These are phyloP conservation scores for Cicer pinnatifidum DNA, from an alignment of 306 rosid genomes.

Conservation along the genomic window DNA sequence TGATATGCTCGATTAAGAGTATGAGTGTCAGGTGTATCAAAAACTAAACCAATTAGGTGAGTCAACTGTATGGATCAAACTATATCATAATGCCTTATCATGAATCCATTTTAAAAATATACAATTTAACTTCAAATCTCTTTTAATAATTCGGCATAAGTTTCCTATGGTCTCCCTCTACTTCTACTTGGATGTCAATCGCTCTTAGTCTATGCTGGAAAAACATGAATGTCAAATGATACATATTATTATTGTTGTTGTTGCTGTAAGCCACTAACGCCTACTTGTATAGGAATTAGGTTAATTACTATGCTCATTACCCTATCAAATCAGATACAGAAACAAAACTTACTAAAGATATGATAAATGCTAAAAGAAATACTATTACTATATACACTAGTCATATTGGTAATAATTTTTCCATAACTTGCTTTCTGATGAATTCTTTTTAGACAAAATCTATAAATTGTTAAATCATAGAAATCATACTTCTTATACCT, in stretches of 20 bases:
- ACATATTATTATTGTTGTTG: not conserved
- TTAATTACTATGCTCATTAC: not conserved
- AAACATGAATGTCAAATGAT: not conserved
- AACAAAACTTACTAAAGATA: not conserved
- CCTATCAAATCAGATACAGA: not conserved
- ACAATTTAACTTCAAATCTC: not conserved
- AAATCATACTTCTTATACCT: constrained; percentile 25
- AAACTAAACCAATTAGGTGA: not conserved
- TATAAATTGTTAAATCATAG: constrained; percentile 11
- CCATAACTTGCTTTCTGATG: not conserved
- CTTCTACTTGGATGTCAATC: not conserved
- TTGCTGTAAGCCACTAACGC: not conserved
- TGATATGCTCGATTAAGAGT: not conserved
- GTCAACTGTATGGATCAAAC: not conserved
- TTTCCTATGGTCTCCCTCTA: not conserved
- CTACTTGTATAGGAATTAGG: not conserved
- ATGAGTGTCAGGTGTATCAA: constrained; percentile 4
- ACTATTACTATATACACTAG: constrained; percentile 16
- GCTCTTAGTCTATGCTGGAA: not conserved
- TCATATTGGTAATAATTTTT: constrained; percentile 22
- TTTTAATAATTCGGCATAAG: not conserved
- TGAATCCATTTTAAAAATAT: not conserved
- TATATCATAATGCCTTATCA: not conserved
- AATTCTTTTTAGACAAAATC: not conserved
- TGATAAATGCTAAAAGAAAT: not conserved